phyloP scores from a whole-genome alignment of 2,329 filamentous ascomycete genomes.

The Dendrostoma leiphaemia region DNA sequence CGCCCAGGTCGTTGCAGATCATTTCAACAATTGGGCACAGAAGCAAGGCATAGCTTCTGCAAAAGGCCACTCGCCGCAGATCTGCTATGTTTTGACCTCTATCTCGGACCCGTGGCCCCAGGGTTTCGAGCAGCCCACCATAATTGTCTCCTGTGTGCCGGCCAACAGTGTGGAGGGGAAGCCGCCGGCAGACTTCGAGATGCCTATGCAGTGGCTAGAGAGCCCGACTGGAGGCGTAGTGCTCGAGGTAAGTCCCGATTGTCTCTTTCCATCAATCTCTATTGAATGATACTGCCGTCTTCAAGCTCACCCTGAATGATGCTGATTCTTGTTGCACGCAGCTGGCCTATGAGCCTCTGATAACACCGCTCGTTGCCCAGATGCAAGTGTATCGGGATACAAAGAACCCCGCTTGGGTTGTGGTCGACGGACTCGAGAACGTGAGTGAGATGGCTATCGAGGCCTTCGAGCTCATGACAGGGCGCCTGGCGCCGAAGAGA shows the following conservation, averaged over 20 bases:
- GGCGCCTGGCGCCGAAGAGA: conserved; percentile 65
- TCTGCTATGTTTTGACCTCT: conserved; percentile 56
- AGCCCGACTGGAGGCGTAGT: conserved; percentile 73
- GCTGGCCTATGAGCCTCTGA: conserved; percentile 68
- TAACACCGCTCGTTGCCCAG: conserved; percentile 67
- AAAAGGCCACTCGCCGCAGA: conserved; percentile 30
- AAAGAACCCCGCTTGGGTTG: conserved; percentile 61
- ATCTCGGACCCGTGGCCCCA: conserved; percentile 62
- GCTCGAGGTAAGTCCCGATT: conserved; percentile 48
- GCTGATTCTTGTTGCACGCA: conserved; percentile 22
- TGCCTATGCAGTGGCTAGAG: conserved; percentile 66
- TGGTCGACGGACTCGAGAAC: conserved; percentile 70
- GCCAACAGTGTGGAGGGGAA: conserved; percentile 60
- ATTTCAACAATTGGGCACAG: conserved; percentile 59
- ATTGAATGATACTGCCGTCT: neutral
- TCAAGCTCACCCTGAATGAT: neutral
- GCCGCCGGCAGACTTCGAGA: conserved; percentile 65
- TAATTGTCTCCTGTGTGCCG: conserved; percentile 71
- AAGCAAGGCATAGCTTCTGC: conserved; percentile 31
- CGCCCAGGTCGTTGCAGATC: conserved; percentile 60
- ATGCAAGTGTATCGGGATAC: conserved; percentile 51
- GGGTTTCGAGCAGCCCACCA: conserved; percentile 61
- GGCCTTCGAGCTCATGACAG: conserved; percentile 75
- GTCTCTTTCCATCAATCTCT: neutral
- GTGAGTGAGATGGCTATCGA: conserved; percentile 73